Percentiles rank a stretch among this genome's conserved stretches.
Conservation (phyloP, 805 yeast species). For the Cyberlindnera xylosilytica region DNA sequence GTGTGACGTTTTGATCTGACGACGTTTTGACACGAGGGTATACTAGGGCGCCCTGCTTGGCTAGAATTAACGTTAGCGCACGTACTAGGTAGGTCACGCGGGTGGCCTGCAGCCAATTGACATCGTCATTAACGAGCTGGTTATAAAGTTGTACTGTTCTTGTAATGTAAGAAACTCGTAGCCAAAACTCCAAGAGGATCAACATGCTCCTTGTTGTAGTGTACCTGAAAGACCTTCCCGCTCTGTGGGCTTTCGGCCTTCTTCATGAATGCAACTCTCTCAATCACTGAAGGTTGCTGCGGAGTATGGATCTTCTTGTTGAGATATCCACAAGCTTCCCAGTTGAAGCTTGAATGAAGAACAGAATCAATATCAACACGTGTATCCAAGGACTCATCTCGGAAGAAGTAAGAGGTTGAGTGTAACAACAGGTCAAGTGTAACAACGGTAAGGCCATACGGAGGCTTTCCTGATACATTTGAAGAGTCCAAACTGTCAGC, state of each 20-base stretch:
- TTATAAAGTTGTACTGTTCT: background rate
- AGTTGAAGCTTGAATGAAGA: background rate
- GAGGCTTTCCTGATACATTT: background rate
- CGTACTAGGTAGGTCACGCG: no score
- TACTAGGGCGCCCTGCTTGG: no score
- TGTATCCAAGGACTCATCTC: no score
- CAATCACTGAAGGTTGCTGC: background rate
- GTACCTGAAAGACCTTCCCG: slow-evolving; percentile 1
- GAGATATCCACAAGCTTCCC: background rate
- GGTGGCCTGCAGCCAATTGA: no score
- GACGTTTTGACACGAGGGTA: no score
- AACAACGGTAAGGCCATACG: background rate
- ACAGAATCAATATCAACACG: no score
- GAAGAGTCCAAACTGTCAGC: background rate
- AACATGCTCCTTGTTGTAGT: slow-evolving; percentile 13
- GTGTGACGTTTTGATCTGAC: no score
- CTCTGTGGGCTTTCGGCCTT: background rate
- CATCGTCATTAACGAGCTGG: no score
- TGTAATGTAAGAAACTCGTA: slow-evolving; percentile 17
- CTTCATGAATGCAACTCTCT: background rate
- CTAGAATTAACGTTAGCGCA: no score
- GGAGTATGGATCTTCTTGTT: background rate
- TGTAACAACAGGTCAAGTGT: background rate
- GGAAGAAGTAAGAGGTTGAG: no score
- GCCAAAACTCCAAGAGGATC: slow-evolving; percentile 16